Evolutionary conservation across 257 asterid species (phyloP).

Genomic region (Rauvolfia tetraphylla): DNA sequence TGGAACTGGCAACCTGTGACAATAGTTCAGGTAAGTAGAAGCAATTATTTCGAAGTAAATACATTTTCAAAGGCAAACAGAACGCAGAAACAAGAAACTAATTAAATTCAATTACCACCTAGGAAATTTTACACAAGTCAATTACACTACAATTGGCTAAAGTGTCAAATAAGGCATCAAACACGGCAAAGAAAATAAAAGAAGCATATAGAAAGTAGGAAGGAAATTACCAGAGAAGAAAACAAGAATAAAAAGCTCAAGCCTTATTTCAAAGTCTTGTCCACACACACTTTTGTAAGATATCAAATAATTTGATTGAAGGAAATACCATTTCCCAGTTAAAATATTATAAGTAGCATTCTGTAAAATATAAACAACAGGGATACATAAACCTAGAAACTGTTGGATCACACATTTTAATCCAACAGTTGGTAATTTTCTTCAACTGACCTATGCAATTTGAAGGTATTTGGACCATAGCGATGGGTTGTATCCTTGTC

Average conservation of each 20-base stretch:
- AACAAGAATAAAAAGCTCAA: not conserved
- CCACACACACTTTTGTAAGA: not conserved
- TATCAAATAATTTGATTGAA: not conserved
- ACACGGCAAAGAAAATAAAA: not conserved
- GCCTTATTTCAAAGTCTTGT: not conserved
- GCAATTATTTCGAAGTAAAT: not conserved
- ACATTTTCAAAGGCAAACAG: not conserved
- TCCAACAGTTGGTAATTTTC: not conserved
- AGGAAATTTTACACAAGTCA: not conserved
- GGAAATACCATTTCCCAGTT: not conserved
- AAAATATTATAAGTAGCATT: not conserved
- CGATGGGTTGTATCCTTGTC: slow-evolving; percentile 97
- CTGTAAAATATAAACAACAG: not conserved
- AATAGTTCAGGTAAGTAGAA: slow-evolving; percentile 6
- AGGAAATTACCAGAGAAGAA: not conserved
- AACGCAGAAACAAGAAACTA: not conserved
- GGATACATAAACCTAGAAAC: not conserved
- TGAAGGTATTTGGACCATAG: slow-evolving; percentile 94
- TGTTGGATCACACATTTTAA: not conserved
- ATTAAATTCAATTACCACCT: not conserved
- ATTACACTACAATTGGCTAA: not conserved
- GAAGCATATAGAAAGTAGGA: not conserved
- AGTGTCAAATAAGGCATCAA: not conserved
- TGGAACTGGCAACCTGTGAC: slow-evolving; percentile 83
- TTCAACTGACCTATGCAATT: slow-evolving; percentile 62